Evolutionary conservation across 192 early-diverging fungal genomes (phyloP).

Genomic region (Ramicandelaber brevisporus): DNA sequence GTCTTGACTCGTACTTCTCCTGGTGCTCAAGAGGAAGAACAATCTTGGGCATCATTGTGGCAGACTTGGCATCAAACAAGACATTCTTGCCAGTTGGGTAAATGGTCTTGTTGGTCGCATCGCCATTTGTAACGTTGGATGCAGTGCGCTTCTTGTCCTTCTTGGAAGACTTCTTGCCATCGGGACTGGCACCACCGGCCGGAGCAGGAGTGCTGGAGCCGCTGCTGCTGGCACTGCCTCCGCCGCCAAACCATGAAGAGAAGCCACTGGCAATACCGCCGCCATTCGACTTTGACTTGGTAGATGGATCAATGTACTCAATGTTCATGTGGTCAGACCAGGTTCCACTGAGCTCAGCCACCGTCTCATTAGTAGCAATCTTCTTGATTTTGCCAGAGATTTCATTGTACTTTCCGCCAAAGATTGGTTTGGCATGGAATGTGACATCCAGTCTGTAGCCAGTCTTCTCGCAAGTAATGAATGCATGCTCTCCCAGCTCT

Average conservation of each 20-base stretch:
- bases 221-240: too few relatives aligned
- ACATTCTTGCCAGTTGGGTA: slow-evolving; percentile 20
- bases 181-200: too few relatives aligned
- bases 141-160: too few relatives aligned
- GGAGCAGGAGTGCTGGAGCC: too few relatives aligned
- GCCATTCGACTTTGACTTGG: slow-evolving; percentile 3
- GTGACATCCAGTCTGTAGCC: slow-evolving; percentile 65
- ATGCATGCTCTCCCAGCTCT: slow-evolving; percentile 68
- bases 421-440: slow-evolving; percentile 62
- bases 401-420: slow-evolving; percentile 42
- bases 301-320: slow-evolving; percentile 9
- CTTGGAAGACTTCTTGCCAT: too few relatives aligned
- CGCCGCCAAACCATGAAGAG: too few relatives aligned
- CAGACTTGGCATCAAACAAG: slow-evolving; percentile 42
- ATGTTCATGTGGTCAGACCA: slow-evolving; percentile 58
- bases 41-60: slow-evolving; percentile 37
- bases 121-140: too few relatives aligned
- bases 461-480: slow-evolving; percentile 38
- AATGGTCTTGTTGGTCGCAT: too few relatives aligned
- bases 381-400: slow-evolving; percentile 63
- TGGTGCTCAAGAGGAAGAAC: slow-evolving; percentile 39
- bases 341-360: slow-evolving; percentile 69
- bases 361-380: slow-evolving; percentile 37
- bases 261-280: too few relatives aligned
- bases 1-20: slow-evolving; percentile 59